Evolutionary conservation across 202 grass and related monocot species (phyloP), one percentile per base, ranked within the genome.

Genomic region (Bolboschoenoplectus hybrid): DNA sequence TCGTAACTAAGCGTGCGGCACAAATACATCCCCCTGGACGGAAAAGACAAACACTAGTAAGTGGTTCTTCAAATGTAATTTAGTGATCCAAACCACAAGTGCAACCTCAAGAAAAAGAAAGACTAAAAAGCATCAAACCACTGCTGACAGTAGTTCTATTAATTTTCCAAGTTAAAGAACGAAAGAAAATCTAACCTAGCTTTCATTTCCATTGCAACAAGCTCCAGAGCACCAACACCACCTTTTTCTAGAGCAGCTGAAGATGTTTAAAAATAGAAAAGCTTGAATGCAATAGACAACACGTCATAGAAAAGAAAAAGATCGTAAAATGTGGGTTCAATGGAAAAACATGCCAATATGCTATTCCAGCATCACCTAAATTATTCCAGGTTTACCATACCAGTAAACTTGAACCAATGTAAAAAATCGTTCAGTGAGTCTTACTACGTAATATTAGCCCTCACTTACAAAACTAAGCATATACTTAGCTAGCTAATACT

Each of bases 201-300:
- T 94, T 99, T 99, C 97, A 99, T 96, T 85, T 99, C 93, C 97
- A 99, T 99, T 63, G 97, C 97, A 87, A 99, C 97, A 75, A 99
- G 97, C 90, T 99, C 97, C 85, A 99, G 92, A 76, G 97, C 97
- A 75, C 97, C 97, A 78, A 99, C 97, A 89, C 97, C 93, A 86
- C 97, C 97, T 92, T 99, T 99, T 87, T 99, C 97, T 83, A 99
- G 93, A 85, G 93, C 93, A 62, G 88, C 97, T 99, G 85, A 84
- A 94, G 72, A 89, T 68, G 6, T 56, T 67, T 83, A 14, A 66
- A 61, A 32, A 67, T 67, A 34, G 64, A 9, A 67, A 68, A 55
- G 16, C 80, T 85, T 35, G 35, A 3, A 46, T 75, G 49, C 81
- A 74, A 58, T 69, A 58, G 40, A 78, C 32, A 83, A 79, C 34